These are phyloP conservation scores for Stephanodiscus minutulus DNA, from an alignment of 108 stramenopile species.

Conservation along the genomic window DNA sequence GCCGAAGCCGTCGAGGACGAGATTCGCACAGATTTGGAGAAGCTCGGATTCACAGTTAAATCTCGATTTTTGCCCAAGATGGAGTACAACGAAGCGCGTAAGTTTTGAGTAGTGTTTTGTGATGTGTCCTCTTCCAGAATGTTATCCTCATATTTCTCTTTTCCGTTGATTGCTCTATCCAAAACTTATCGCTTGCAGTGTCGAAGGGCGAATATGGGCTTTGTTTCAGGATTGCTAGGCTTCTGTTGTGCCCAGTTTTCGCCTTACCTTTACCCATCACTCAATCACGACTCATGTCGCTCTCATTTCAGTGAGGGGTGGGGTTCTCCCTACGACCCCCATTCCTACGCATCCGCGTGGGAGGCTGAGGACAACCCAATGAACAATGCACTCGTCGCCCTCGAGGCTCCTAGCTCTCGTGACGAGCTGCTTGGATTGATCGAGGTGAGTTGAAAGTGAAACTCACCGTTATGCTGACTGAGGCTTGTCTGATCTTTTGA, in stretches of 20 bases:
- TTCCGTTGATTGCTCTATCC: neutral
- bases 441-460: conserved; percentile 3
- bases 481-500: neutral
- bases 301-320: conserved; percentile 48
- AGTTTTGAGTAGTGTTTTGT: conserved; percentile 11
- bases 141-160: too few species aligned
- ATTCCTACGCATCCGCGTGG: conserved; percentile 50
- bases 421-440: conserved; percentile 43
- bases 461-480: neutral
- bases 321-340: conserved; percentile 65
- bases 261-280: too few species aligned
- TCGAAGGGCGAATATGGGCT: conserved; percentile 56
- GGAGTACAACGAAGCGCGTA: conserved; percentile 44
- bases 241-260: too few species aligned
- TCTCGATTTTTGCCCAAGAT: conserved; percentile 33
- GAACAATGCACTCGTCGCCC: conserved; percentile 33
- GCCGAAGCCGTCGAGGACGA: conserved; percentile 44
- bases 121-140: neutral
- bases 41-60: conserved; percentile 41
- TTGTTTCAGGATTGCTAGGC: conserved; percentile 19
- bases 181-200: neutral
- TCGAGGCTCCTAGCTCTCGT: conserved; percentile 30
- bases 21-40: conserved; percentile 39
- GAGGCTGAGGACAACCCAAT: conserved; percentile 41
- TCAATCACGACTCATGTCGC: too few species aligned